These are phyloP conservation scores for Hortiboletus flavorubellus DNA, from an alignment of 768 basidiomycete species.

Conservation along the genomic window DNA sequence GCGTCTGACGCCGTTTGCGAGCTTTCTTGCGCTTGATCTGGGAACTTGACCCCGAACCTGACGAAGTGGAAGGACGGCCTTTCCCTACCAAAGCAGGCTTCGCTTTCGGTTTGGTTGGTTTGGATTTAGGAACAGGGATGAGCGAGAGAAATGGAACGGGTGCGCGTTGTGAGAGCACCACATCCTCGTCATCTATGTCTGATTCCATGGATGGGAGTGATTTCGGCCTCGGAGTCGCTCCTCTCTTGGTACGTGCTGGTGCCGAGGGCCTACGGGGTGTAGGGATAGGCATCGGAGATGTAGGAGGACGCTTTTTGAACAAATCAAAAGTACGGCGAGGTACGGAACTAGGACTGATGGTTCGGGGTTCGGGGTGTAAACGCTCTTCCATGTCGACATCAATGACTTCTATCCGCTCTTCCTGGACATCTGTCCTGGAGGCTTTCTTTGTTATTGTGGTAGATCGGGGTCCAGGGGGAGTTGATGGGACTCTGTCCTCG, in stretches of 20 bases:
- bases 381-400: slow-evolving; percentile 38
- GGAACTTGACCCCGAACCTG: slow-evolving; percentile 11
- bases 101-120: slow-evolving; percentile 9
- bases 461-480: slow-evolving; percentile 45
- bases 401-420: slow-evolving; percentile 28
- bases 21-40: slow-evolving; percentile 21
- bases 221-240: slow-evolving; percentile 31
- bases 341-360: slow-evolving; percentile 5
- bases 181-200: slow-evolving; percentile 29
- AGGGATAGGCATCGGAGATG: slow-evolving; percentile 56
- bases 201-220: slow-evolving; percentile 9
- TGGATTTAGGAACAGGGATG: slow-evolving; percentile 18
- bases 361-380: slow-evolving; percentile 6
- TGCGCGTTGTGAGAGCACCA: neutral
- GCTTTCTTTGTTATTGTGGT: neutral
- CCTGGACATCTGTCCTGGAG: neutral
- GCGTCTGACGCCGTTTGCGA: slow-evolving; percentile 45
- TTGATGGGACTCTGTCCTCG: slow-evolving; percentile 46
- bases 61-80: slow-evolving; percentile 12
- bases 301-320: slow-evolving; percentile 60
- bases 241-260: slow-evolving; percentile 47
- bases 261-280: slow-evolving; percentile 55
- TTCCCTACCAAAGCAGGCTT: slow-evolving; percentile 18
- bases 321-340: slow-evolving; percentile 31
- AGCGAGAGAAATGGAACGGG: slow-evolving; percentile 24